These are phyloP conservation scores for Nakaseomyces glabratus DNA, from an alignment of 1,139 yeast genomes.

Conservation along the genomic window DNA sequence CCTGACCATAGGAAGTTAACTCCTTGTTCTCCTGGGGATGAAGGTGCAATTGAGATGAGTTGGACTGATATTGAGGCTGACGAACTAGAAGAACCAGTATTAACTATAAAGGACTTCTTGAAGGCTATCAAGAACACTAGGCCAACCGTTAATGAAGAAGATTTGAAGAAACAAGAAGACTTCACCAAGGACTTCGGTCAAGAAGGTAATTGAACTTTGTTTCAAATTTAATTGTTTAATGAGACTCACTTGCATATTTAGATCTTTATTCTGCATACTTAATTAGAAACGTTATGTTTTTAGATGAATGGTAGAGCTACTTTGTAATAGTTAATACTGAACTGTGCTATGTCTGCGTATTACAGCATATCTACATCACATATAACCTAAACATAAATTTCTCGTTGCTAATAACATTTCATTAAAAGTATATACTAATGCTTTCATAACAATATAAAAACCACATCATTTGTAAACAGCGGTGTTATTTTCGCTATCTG, in stretches of 20 bases:
- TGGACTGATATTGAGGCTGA: conserved; percentile 92
- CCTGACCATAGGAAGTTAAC: conserved; percentile 43
- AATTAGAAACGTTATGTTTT: too few relatives aligned
- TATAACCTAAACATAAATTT: too few relatives aligned
- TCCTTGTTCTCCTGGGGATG: conserved; percentile 96
- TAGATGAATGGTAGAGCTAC: too few relatives aligned
- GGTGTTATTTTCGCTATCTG: conserved; percentile 63
- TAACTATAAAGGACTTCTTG: conserved; percentile 84
- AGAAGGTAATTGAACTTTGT: conserved; percentile 84
- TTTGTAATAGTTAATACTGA: too few relatives aligned
- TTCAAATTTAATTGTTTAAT: not conserved
- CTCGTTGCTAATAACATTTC: too few relatives aligned
- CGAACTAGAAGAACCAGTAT: conserved; percentile 79
- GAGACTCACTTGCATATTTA: too few relatives aligned
- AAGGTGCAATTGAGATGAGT: conserved; percentile 74
- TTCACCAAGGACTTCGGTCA: conserved; percentile 95
- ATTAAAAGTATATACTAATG: too few relatives aligned
- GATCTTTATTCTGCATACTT: too few relatives aligned
- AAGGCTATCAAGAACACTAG: conserved; percentile 86
- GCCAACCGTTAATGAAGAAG: conserved; percentile 87
- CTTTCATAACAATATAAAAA: conserved; percentile 1
- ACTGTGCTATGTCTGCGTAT: too few relatives aligned
- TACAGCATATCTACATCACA: too few relatives aligned
- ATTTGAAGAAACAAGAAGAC: conserved; percentile 71
- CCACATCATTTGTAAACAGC: conserved; percentile 38